Conservation (phyloP, 345 rosid genomes). For the Kandelia obovata region DNA sequence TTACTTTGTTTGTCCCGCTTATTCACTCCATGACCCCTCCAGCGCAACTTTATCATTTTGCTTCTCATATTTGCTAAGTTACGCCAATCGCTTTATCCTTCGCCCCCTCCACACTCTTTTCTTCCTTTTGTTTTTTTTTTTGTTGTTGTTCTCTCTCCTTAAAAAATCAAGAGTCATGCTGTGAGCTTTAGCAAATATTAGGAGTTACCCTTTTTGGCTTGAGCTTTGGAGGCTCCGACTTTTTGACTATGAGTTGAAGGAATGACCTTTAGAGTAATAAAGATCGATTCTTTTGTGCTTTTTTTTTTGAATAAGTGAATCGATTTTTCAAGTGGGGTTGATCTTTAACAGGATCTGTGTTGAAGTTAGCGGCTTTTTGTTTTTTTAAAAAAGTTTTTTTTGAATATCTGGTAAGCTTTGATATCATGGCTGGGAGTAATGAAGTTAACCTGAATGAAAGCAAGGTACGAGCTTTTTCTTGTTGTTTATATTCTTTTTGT, state of each 20-base stretch:
- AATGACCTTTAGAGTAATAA: slow-evolving; percentile 5
- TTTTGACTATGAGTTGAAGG: neutral
- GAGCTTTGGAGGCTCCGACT: neutral
- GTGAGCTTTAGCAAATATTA: slow-evolving; percentile 4
- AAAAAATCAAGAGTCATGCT: neutral
- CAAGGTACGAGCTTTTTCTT: slow-evolving; percentile 41
- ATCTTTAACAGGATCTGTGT: slow-evolving; percentile 28
- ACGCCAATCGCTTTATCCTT: slow-evolving; percentile 18
- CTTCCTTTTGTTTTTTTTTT: slow-evolving; percentile 6
- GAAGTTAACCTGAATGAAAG: slow-evolving; percentile 68
- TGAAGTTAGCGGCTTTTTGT: neutral
- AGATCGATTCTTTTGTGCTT: slow-evolving; percentile 7
- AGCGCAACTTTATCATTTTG: slow-evolving; percentile 14
- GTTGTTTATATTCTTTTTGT: neutral
- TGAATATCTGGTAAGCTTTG: neutral
- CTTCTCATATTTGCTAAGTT: neutral
- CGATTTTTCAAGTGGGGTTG: slow-evolving; percentile 14
- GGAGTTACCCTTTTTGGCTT: neutral
- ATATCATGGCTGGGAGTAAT: slow-evolving; percentile 65
- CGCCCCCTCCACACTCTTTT: slow-evolving; percentile 10
- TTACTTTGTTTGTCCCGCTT: slow-evolving; percentile 28
- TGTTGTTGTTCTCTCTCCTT: neutral
- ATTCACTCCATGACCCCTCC: neutral
- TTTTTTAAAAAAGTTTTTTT: neutral
- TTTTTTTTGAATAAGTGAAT: slow-evolving; percentile 14